Evolutionary conservation across 495 filamentous ascomycete genomes (phyloP), one percentile per base, ranked within the genome.

Genomic region (Tuber indicum): DNA sequence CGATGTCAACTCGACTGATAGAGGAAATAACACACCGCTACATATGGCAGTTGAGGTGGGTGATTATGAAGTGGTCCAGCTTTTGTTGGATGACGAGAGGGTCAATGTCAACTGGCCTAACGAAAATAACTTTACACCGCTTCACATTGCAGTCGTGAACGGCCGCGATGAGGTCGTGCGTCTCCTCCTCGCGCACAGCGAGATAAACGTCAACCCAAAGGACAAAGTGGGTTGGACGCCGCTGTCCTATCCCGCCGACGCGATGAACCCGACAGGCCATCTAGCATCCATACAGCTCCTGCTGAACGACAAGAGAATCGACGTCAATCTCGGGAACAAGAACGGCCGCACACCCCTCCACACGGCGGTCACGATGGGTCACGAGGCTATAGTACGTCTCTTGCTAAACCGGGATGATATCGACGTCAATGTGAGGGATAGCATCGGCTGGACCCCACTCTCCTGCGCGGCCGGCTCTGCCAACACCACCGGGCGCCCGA

Each of bases 21-120:
- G 46, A 0, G 49, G 71, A 71, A 78, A 75, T 26, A 75, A 70
- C 73, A 84, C 84, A n/a, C 83, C 84, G 47, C 76, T 85, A n/a
- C 77, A 71, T 44, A 73, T 45, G 69, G 80, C 80, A 70, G 81
- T 75, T 62, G 45, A 47, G 69, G 73, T 71, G 39, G 81, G 81
- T 26, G 17, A 82, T 44, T 72, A 81, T 75, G 78, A 71, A 45
- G 70, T 79, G 47, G 80, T 84, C 36, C 75, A 78, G 49, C 52
- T 82, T 32, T 74, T 84, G 41, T 74, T 80, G 36, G 76, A 72
- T 32, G 77, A 73, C 23, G 62, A 74, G 70, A 77, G 77, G 39
- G 62, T 77, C 74, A 73, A 82, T 39, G 39, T 77, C 36, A 70
- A 78, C 70, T 41, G 58, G 44, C 77, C 71, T 26, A 69, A 75